Base-by-base conservation (phyloP, 306 rosid species). In the Quercus alba region DNA sequence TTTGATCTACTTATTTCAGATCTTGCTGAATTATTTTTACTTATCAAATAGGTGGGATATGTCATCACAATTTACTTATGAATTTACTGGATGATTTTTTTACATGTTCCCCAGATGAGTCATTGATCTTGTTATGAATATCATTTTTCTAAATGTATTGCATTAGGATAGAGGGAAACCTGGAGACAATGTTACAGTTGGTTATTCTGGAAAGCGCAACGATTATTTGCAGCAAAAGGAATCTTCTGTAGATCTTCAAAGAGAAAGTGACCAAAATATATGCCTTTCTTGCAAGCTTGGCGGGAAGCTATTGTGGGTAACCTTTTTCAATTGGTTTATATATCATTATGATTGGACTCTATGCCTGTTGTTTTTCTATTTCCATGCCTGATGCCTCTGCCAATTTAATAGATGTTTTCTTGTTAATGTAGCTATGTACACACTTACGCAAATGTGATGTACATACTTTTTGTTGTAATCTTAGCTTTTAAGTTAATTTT, bases 291-390 rank as follows among this genome's bases (percentile, higher is more conserved):
- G 95, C 91, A 83, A 87, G 77, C 80, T 70, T 74, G 91, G 87
- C 12, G 97, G 97, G 78, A 84, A 72, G 86, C 93, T 92, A 84
- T 30, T 89, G 97, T 92, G 91, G 85, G 97, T 92, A 82, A 54
- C 85, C 79, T 68, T 82, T 81, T 81, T 72, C 44, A 56, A 19
- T 85, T 75, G 54, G 56, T 61, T 79, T 82, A 51, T 61, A 56
- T 74, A 64, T 83, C 78, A 66, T 51, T 81, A 73, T 84, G 73
- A 59, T 76, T 23, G 62, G 80, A 38, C 30, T 46, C 59, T 77
- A 31, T 55, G 20, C 28, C 63, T 44, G n/a, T 17, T 72, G 6
- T 26, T 56, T 67, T 68, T 35, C 2, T 23, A 51, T 33, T 54
- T 49, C 35, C 56, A 71, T 33, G 25, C 72, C 20, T 12, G n/a